A percentile compares a stretch with the other conserved stretches of the same genome.
Evolutionary conservation across 192 early-diverging fungal species (phyloP).

Genomic region (Phycomyces nitens): DNA sequence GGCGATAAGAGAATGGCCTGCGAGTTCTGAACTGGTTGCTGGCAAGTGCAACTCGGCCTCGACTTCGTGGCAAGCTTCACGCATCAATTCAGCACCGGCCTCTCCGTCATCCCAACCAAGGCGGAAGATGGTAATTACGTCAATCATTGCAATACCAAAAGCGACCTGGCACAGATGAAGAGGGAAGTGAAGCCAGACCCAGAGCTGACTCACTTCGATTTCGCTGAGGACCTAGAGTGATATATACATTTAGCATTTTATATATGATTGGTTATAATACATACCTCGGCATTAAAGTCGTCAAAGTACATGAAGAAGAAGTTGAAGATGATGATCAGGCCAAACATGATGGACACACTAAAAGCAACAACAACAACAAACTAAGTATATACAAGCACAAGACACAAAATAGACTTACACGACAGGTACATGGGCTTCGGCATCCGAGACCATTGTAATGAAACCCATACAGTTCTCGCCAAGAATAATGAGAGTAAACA

Average conservation of each 20-base stretch:
- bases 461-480: constrained; percentile 43
- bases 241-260: neutral
- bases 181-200: constrained; percentile 49
- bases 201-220: constrained; percentile 31
- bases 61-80: too few species aligned
- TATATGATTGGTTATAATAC: neutral
- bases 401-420: constrained; percentile 31
- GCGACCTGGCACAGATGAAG: constrained; percentile 48
- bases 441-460: constrained; percentile 33
- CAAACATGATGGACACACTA: constrained; percentile 38
- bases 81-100: neutral
- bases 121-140: constrained; percentile 37
- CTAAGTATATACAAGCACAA: neutral
- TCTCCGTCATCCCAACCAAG: constrained; percentile 12
- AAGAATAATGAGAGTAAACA: constrained; percentile 46
- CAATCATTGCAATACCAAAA: constrained; percentile 44
- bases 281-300: constrained; percentile 42
- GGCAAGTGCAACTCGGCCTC: too few species aligned
- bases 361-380: neutral
- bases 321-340: constrained; percentile 42
- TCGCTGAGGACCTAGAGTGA: constrained; percentile 14
- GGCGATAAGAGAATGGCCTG: constrained; percentile 1
- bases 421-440: neutral
- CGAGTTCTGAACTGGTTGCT: neutral
- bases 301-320: constrained; percentile 54